phyloP scores from a whole-genome alignment of 345 rosid species.

The Erucastrum elatum region DNA sequence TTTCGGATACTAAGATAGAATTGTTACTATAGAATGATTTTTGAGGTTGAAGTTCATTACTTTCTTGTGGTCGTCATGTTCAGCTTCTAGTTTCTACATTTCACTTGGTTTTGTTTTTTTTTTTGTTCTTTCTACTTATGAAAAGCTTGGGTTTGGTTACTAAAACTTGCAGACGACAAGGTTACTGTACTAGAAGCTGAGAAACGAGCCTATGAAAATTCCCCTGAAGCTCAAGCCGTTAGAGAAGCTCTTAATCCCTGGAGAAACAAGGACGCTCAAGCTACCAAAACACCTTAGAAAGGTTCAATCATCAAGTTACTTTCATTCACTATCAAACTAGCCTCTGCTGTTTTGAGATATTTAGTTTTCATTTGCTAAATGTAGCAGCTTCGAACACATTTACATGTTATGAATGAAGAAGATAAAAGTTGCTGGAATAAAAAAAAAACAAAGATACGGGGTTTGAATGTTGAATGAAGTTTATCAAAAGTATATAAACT shows the following conservation, averaged over 20 bases:
- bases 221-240: conserved; percentile 72
- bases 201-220: conserved; percentile 75
- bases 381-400: background rate
- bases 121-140: background rate
- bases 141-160: background rate
- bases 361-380: background rate
- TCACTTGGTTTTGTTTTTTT: background rate
- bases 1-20: background rate
- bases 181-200: conserved; percentile 83
- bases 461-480: background rate
- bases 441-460: background rate
- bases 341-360: conserved; percentile 6
- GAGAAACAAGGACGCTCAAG: conserved; percentile 60
- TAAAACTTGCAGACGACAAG: conserved; percentile 63
- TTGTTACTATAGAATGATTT: background rate
- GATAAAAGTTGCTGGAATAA: background rate
- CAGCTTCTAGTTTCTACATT: background rate
- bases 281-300: conserved; percentile 39
- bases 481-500: background rate
- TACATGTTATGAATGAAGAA: background rate
- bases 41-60: conserved; percentile 2
- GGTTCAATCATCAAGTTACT: background rate
- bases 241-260: conserved; percentile 87
- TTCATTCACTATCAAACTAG: background rate
- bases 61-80: background rate